phyloP scores from a whole-genome alignment of 2,329 filamentous ascomycete genomes.

The Arthrobotrys sinensis region DNA sequence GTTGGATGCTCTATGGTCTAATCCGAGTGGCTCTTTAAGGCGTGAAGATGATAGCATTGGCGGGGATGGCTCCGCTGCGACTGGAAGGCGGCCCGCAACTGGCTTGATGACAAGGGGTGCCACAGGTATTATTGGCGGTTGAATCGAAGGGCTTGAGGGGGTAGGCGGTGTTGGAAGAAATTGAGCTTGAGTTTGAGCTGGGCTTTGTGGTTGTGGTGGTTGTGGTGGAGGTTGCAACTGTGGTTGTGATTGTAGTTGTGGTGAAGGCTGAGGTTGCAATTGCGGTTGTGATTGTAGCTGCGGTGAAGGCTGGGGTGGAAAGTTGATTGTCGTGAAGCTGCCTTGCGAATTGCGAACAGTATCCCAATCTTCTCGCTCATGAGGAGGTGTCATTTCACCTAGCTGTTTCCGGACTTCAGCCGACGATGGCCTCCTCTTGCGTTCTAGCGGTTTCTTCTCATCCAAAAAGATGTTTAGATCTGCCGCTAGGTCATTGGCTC shows the following conservation, averaged over 20 bases:
- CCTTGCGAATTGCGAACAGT: constrained; percentile 47
- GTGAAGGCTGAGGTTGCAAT: neutral
- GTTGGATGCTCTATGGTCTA: constrained; percentile 40
- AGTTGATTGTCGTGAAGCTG: constrained; percentile 33
- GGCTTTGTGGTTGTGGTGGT: constrained; percentile 13
- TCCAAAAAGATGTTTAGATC: constrained; percentile 9
- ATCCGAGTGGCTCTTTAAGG: constrained; percentile 19
- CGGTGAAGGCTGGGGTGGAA: constrained; percentile 19
- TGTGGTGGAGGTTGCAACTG: neutral
- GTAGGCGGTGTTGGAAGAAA: constrained; percentile 9
- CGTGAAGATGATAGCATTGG: constrained; percentile 7
- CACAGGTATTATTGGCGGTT: constrained; percentile 4
- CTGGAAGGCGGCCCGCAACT: constrained; percentile 45
- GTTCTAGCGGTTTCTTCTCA: constrained; percentile 38
- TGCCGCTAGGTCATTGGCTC: constrained; percentile 33
- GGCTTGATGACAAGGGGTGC: constrained; percentile 26
- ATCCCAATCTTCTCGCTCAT: constrained; percentile 58
- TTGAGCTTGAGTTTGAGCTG: constrained; percentile 6
- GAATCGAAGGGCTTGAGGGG: constrained; percentile 25
- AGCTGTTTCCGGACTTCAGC: constrained; percentile 57
- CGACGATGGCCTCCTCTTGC: constrained; percentile 37
- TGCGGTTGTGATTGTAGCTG: constrained; percentile 8
- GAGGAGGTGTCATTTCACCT: constrained; percentile 59
- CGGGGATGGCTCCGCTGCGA: constrained; percentile 19
- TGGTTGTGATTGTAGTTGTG: neutral